Evolutionary conservation across 1,284 basidiomycete genomes (phyloP), one percentile per base, ranked within the genome.

Genomic region (Ceratobasidium papillatum): DNA sequence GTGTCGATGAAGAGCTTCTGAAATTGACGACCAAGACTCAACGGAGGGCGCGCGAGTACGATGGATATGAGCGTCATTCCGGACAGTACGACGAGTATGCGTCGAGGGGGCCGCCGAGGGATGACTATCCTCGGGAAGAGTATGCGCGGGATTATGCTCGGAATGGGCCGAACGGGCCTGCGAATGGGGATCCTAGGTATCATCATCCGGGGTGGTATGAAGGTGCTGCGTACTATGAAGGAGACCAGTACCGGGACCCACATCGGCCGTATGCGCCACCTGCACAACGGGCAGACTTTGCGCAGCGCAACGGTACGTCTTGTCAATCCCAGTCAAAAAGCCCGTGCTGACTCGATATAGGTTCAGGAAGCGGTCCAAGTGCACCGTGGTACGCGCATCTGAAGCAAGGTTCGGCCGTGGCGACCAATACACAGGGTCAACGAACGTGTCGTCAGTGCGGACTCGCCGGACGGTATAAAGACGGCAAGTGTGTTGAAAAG

Each of bases 401-500:
- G 34, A 71, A 71, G 27, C 66, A 41, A 32, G 41, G 41, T 38
- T 19, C 54, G 30, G 30, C 51, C 34, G 38, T 58, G 9, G 81
- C 89, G 19, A 87, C 86, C 0, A 92, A 93, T 79, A 83, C 84
- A 0, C 82, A 85, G 63, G 91, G 91, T 0, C 90, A 93, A 79
- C 84, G 91, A 30, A 91, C 91, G 47, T 93, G 91, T 79, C 83
- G 91, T 12, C 90, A 91, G 78, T 93, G 92, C 77, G 90, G 90
- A 0, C 82, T 88, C 43, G 83, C 87, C 0, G 88, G 88, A 0
- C 83, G 92, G 0, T 93, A 93, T 83, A 94, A 93, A 83, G 92
- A 94, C 14, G 90, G 90, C 19, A 93, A 93, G 79, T 94, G 92
- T 79, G 91, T 94, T 56, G 92, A 94, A 80, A 94, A 94, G 81